Evolutionary conservation across 2,329 filamentous ascomycete species (phyloP), one percentile per base, ranked within the genome.

Genomic region (Hypoxylon sp.): DNA sequence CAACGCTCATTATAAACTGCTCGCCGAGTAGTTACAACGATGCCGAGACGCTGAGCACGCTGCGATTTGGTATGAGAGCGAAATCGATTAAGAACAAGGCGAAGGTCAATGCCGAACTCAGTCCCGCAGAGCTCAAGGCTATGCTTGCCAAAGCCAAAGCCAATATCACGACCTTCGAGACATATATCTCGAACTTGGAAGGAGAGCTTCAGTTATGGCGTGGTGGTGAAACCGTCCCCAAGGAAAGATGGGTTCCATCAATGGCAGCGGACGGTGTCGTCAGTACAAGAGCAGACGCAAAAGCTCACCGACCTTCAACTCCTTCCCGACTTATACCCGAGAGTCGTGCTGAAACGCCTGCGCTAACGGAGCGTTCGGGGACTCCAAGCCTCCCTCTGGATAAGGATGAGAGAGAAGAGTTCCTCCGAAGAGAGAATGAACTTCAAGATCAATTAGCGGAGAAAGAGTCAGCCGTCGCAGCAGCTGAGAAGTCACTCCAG

Each of bases 61-160:
- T 99, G 67, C 89, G 94, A 50, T 99, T 98, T 78, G 96, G 96
- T 84, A 97, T 96, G 82, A 88, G 96, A 79, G 96, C 96, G 64
- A 99, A 99, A 85, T 93, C 93, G 0, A 99, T 99, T 85, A 98
- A 98, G 91, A 98, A 98, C 86, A 98, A 98, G 87, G 96, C 96
- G 81, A 99, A 98, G 91, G 92, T 99, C 87, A 99, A 99, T 79
- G 94, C 95, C 50, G 96, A 99, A 81, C 88, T 99, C 75, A 98
- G 95, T 76, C 96, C 96, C 50, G 90, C 94, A 11, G 96, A 99
- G 81, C 89, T 99, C 85, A 99, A 98, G 83, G 87, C 90, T 54
- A 87, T 98, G 76, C 89, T 99, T 79, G 94, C 93, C 82, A 97
- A 97, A 82, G 93, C 94, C 13, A 94, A 97, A 81, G 89, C 88